Evolutionary conservation across 169 alveolate genomes (phyloP).

Genomic region (Babesia ovis): DNA sequence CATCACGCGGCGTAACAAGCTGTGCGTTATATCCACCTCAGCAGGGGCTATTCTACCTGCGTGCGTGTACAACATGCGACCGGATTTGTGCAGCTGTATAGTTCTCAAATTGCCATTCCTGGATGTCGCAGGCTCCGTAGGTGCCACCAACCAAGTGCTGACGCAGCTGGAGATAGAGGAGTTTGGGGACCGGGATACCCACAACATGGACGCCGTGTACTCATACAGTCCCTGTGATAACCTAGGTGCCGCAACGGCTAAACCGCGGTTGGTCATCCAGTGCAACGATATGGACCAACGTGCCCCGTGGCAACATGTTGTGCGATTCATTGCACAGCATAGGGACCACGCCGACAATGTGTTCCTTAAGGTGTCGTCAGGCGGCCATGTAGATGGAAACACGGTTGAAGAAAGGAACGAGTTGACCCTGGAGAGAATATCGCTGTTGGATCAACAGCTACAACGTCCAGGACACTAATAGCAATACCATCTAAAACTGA

Average conservation of each 20-base stretch:
- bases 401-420: constrained; percentile 20
- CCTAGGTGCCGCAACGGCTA: neutral
- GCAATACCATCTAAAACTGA: no score
- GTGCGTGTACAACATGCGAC: constrained; percentile 59
- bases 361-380: constrained; percentile 25
- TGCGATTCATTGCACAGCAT: constrained; percentile 20
- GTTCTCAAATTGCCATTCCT: constrained; percentile 66
- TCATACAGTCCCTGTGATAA: constrained; percentile 57
- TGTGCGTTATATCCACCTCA: constrained; percentile 42
- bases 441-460: constrained; percentile 35
- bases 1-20: constrained; percentile 30
- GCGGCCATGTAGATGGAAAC: constrained; percentile 34
- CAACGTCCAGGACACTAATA: no score
- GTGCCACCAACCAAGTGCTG: constrained; percentile 31
- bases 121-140: constrained; percentile 56
- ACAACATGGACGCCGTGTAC: constrained; percentile 34
- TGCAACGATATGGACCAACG: constrained; percentile 40
- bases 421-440: constrained; percentile 22
- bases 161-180: constrained; percentile 66
- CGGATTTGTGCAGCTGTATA: constrained; percentile 57
- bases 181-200: constrained; percentile 48
- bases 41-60: constrained; percentile 63
- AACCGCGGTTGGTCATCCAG: constrained; percentile 44
- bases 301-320: constrained; percentile 58
- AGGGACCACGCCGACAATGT: constrained; percentile 1